A percentile compares a stretch with the other conserved stretches of the same genome.
Evolutionary conservation across 305 asterid genomes (phyloP).

Genomic region (Fraxinus baroniana): DNA sequence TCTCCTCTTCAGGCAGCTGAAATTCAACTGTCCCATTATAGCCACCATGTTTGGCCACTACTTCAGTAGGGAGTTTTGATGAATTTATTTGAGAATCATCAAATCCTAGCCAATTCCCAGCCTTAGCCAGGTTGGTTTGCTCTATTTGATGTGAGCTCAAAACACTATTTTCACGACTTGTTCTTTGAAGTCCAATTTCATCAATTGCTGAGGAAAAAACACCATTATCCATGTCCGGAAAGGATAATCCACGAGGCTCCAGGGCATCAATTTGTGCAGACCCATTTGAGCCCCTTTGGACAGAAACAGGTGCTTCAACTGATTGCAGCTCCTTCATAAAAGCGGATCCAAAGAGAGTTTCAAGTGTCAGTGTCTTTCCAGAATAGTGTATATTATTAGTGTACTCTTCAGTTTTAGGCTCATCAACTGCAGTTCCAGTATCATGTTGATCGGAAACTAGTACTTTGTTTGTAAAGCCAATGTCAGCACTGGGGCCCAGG

Average conservation of each 20-base stretch:
- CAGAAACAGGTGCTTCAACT: conserved; percentile 86
- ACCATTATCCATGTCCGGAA: conserved; percentile 42
- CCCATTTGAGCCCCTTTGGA: conserved; percentile 57
- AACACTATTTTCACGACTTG: conserved; percentile 29
- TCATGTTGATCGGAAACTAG: conserved; percentile 34
- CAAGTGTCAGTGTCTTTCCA: conserved; percentile 65
- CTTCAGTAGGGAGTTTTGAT: conserved; percentile 35
- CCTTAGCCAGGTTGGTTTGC: conserved; percentile 36
- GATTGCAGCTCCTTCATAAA: conserved; percentile 91
- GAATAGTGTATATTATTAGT: conserved; percentile 25
- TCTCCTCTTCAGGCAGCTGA: conserved; percentile 70
- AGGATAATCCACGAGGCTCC: conserved; percentile 44
- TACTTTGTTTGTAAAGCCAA: conserved; percentile 32
- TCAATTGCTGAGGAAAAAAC: conserved; percentile 35
- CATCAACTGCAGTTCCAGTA: conserved; percentile 27
- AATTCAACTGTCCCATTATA: conserved; percentile 35
- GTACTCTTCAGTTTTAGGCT: conserved; percentile 46
- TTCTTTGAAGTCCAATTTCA: conserved; percentile 37
- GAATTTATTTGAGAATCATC: conserved; percentile 45
- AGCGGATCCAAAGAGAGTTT: conserved; percentile 91
- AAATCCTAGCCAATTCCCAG: conserved; percentile 59
- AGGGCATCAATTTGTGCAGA: conserved; percentile 41
- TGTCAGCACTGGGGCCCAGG: conserved; percentile 26
- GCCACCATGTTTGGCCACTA: conserved; percentile 41
- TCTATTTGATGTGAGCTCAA: conserved; percentile 41